Base-by-base conservation (phyloP, 495 filamentous ascomycete species). In the Articulospora tetracladia region DNA sequence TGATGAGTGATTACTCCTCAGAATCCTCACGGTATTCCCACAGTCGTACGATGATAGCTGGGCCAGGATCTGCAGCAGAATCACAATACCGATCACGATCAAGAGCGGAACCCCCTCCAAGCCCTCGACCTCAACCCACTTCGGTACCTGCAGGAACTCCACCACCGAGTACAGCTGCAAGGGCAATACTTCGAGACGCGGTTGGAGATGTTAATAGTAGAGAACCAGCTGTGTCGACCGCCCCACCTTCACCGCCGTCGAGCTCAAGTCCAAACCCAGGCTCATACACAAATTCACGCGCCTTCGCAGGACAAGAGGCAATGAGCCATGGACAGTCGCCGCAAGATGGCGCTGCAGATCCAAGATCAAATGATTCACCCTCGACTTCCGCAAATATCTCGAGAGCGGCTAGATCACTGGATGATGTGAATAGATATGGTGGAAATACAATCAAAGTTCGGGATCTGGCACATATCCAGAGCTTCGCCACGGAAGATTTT, bases 391-490 rank as follows among this genome's bases (percentile, higher is more conserved):
- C 61, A 12, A 44, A n/a, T 44, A 25, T 68, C 15, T 22, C 59
- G 11, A 58, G 68, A 59, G 28, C 65, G 8, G 44, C 62, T 2
- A 44, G 59, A 22, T 68, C 68, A 1, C 34, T 62, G 10, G 65
- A 70, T 48, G 65, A 68, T 28, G 58, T 70, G 19, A 57, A 50
- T 36, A 60, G 41, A 19, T 61, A 66, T 64, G 66, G 57, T 13
- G 79, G 71, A 10, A 70, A 73, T 28, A 79, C 71, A 49, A 90
- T 97, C 70, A 87, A 85, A 66, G 88, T 97, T 30, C 86, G 88
- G 60, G 89, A 92, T 71, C 77, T 97, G 22, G 86, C 86, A 24
- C 93, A 97, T 71, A 93, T 97, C 59, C 90, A 93, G 69, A 91
- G 88, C 66, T 89, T 97, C 58, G 91, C 90, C 39, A 87, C 76